phyloP scores from a whole-genome alignment of 805 yeast species.

The Barnettozyma salicaria region DNA sequence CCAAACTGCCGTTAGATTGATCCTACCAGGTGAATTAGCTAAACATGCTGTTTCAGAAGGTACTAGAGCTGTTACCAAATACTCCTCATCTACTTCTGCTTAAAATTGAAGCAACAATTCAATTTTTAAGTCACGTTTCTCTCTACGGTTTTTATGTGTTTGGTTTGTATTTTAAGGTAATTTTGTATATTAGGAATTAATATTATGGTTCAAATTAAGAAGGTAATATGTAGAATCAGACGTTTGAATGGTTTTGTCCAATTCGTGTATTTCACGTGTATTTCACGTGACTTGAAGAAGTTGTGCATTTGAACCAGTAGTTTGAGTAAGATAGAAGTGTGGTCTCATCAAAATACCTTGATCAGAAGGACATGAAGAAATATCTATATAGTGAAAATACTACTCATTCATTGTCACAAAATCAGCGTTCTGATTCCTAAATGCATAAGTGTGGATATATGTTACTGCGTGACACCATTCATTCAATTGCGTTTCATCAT shows the following conservation, averaged over 20 bases:
- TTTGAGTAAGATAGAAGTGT: too few relatives aligned
- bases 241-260: not conserved
- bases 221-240: not conserved
- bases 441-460: too few relatives aligned
- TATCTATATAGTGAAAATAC: too few relatives aligned
- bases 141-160: slow-evolving; percentile 26
- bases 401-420: too few relatives aligned
- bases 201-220: slow-evolving; percentile 22
- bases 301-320: too few relatives aligned
- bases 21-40: slow-evolving; percentile 97
- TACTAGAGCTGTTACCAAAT: slow-evolving; percentile 96
- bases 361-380: too few relatives aligned
- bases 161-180: slow-evolving; percentile 22
- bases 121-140: slow-evolving; percentile 13
- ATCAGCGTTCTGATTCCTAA: too few relatives aligned
- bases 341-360: too few relatives aligned
- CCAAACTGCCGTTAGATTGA: slow-evolving; percentile 97
- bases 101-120: slow-evolving; percentile 20
- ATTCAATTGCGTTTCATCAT: too few relatives aligned
- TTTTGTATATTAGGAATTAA: slow-evolving; percentile 28
- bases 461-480: too few relatives aligned
- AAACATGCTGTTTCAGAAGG: slow-evolving; percentile 99
- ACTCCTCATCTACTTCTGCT: slow-evolving; percentile 60
- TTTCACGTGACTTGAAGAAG: too few relatives aligned
- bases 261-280: too few relatives aligned